Base-by-base conservation (phyloP, 139 green algal species). In the Ostreobium quekettii region DNA sequence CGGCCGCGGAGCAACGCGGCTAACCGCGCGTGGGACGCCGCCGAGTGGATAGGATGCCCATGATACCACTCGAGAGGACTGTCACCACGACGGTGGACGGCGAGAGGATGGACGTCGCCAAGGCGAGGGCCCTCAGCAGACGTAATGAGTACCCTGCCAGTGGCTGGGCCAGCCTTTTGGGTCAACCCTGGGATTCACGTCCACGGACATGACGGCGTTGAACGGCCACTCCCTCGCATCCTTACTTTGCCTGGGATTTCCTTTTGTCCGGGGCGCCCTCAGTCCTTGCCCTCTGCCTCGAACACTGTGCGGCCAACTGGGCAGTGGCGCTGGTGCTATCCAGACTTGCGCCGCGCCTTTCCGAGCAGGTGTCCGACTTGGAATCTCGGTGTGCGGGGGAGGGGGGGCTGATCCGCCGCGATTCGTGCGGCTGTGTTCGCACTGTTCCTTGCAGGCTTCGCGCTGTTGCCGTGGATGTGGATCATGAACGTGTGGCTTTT, bases 401-500 rank as follows among this genome's bases (percentile, higher is more conserved):
- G n/a, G n/a, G n/a, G n/a, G n/a, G n/a, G n/a, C n/a, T n/a, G n/a
- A n/a, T n/a, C n/a, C n/a, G n/a, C n/a, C n/a, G n/a, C n/a, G n/a
- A n/a, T n/a, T n/a, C n/a, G n/a, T n/a, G n/a, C n/a, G n/a, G n/a
- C n/a, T n/a, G 37, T 64, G 19, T 26, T 0, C 30, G 48, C 71
- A 84, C 74, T 82, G 71, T 90, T 82, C 33, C 48, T 66, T 39
- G 66, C 60, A 7, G 83, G 83, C 37, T 90, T 80, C 64, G 57
- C 49, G 3, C 70, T 77, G 29, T 60, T 90, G 39, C 83, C 83
- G 35, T 76, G 80, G 60, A 71, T 88, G 11, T 90, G 83, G 83
- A 62, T 62, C 2, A 56, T 67, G 22, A 90, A 86, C 49, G 60
- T 80, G 7, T 90, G 83, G 83, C 80, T 88, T 11, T 90, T 85